Base-by-base conservation (phyloP, 768 basidiomycete genomes). In the Russula earlei region DNA sequence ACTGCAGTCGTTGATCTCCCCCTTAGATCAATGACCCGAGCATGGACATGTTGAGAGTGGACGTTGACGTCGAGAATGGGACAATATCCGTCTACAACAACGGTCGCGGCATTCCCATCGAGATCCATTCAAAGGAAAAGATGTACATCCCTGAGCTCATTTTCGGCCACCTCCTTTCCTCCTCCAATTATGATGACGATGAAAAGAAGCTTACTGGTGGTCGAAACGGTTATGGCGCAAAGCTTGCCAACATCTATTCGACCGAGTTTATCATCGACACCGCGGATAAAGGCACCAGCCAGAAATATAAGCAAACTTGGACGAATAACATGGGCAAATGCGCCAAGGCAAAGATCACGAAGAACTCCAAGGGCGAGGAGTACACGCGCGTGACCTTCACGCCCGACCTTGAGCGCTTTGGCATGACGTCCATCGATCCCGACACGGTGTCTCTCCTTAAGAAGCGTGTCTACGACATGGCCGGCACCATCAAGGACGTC, bases 141-240 rank as follows among this genome's bases (percentile, higher is more conserved):
- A 86, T 95, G 7, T 95, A 90, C 68, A 96, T 99, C 54, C 96
- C 96, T 0, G 91, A 98, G 67, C 77, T 99, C 58, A 97, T 99
- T 64, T 99, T 99, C 64, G 96, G 96, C 6, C 85, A 96, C 67
- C 78, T 99, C 17, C 77, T 97, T 22, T 89, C 95, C 1, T 90
- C 87, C 11, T 95, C 92, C 43, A 98, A 98, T 75, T 98, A 95
- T 66, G 95, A 99, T 69, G 96, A 99, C 64, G 87, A 93, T 69
- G 94, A 99, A 74, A 96, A 93, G 79, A 97, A 96, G 72, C 79
- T 98, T 47, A 97, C 93, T 0, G 96, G 96, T 71, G 96, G 96
- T 69, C 84, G 96, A 66, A 99, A 99, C 65, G 96, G 96, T 66
- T 98, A 91, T 66, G 96, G 96, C 64, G 96, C 96, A 50, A 99